These are phyloP conservation scores for Sphagnum magellanicum DNA, from an alignment of 228 moss, liverwort and hornwort species.

Conservation along the genomic window DNA sequence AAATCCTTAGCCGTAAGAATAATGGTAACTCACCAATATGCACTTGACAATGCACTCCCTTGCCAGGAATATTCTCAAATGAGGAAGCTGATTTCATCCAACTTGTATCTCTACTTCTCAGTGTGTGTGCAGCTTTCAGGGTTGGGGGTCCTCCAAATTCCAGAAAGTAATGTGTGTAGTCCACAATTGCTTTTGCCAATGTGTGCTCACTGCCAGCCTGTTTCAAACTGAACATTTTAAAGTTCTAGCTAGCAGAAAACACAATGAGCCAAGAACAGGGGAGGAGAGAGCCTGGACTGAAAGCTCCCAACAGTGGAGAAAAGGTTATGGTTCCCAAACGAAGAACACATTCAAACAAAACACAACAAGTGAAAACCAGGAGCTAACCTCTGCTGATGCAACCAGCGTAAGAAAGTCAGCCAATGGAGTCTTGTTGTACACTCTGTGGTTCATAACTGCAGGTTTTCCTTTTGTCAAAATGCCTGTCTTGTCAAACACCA, in stretches of 20 bases:
- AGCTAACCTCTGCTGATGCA: conserved; percentile 34
- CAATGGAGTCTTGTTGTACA: conserved; percentile 38
- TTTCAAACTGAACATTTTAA: not conserved
- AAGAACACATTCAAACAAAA: too few species aligned
- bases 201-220: conserved; percentile 88
- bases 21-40: conserved; percentile 32
- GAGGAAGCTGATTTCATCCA: conserved; percentile 57
- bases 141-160: conserved; percentile 45
- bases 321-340: too few species aligned
- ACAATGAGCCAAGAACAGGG: too few species aligned
- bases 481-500: conserved; percentile 96
- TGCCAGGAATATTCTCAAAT: conserved; percentile 67
- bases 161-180: conserved; percentile 76
- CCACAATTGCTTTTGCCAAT: conserved; percentile 77
- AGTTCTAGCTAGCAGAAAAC: too few species aligned
- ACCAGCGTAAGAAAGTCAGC: conserved; percentile 48
- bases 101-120: conserved; percentile 57
- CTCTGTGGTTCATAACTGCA: conserved; percentile 49
- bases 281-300: too few species aligned
- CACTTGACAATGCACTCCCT: conserved; percentile 65
- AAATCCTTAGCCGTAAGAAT: too few species aligned
- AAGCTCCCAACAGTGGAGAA: too few species aligned
- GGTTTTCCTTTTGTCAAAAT: conserved; percentile 86
- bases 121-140: conserved; percentile 28
- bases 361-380: too few species aligned